Evolutionary conservation across 305 asterid genomes (phyloP), one percentile per base, ranked within the genome.

Genomic region (Fraxinus ornus): DNA sequence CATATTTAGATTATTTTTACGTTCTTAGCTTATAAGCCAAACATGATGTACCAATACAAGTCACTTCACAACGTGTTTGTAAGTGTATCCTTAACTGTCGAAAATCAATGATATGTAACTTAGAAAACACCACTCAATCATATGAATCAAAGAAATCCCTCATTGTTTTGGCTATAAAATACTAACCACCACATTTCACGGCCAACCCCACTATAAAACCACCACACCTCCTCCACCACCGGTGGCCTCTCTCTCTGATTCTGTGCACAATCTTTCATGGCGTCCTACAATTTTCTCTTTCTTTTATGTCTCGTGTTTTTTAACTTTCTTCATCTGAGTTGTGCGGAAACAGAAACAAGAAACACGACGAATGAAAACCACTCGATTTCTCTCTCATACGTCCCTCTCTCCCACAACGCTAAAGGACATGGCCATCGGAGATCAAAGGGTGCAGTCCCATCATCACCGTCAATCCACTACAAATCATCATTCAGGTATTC

Each of bases 401-500:
- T 89, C 6, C 90, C 87, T 9, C 72, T 88, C 17, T 85, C 93
- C 36, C 44, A 83, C 47, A 47, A 84, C 19, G 12, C 57, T 1
- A 62, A 75, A 80, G 66, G 12, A 32, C 36, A 33, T 83, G 36
- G 21, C 81, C 87, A 30, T 30, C 93, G 0, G 12, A 28, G 74
- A 26, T 28, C 74, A 24, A 62, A 21, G 71, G 30, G 71, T 62
- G 32, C 13, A 62, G 71, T 7, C 30, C 71, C 71, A 26, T 66
- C 74, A 12, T 12, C n/a, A 12, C 33, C 74, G 74, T 79, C 86
- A 30, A 89, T 87, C 87, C 83, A 85, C 60, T 92, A 82, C 62
- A 88, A 86, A 41, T 86, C 97, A 1, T 84, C 91, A 0, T 89
- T 94, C 87, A 90, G 89, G 83, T 93, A 93, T 78, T 91, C 98